Evolutionary conservation across 1,284 basidiomycete species (phyloP).

Genomic region (Ceratobasidium sp.): DNA sequence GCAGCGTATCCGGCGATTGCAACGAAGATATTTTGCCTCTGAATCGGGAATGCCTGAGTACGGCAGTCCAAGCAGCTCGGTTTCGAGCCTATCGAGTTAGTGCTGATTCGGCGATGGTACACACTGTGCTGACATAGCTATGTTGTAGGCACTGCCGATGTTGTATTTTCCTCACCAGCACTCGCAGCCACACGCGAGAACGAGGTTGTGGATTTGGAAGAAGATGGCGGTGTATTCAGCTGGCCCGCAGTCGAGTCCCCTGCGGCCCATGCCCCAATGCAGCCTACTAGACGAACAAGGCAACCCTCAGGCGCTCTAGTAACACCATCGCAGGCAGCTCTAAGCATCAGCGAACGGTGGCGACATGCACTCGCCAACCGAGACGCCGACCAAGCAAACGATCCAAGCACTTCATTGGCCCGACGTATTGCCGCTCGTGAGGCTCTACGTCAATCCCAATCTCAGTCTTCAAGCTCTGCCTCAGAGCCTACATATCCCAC

Average conservation of each 20-base stretch:
- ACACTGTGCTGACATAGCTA: background rate
- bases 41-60: constrained; percentile 18
- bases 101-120: background rate
- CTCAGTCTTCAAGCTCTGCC: background rate
- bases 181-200: constrained; percentile 35
- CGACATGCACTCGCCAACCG: constrained; percentile 12
- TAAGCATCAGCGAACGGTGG: constrained; percentile 8
- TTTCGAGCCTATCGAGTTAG: constrained; percentile 29
- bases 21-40: background rate
- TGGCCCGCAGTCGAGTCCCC: constrained; percentile 32
- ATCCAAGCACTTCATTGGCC: constrained; percentile 29
- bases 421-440: constrained; percentile 33
- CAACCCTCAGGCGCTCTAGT: background rate
- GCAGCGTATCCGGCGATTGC: background rate
- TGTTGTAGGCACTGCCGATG: constrained; percentile 14
- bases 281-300: constrained; percentile 9
- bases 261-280: constrained; percentile 10
- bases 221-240: constrained; percentile 7
- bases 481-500: constrained; percentile 22
- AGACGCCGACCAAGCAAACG: constrained; percentile 20
- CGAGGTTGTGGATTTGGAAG: constrained; percentile 33
- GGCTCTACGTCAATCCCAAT: background rate
- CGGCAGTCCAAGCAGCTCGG: constrained; percentile 32
- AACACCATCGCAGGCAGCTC: background rate
- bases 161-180: constrained; percentile 33